Evolutionary conservation across 2,329 filamentous ascomycete genomes (phyloP), one percentile per base, ranked within the genome.

Genomic region (Paraphoma chrysanthemicola): DNA sequence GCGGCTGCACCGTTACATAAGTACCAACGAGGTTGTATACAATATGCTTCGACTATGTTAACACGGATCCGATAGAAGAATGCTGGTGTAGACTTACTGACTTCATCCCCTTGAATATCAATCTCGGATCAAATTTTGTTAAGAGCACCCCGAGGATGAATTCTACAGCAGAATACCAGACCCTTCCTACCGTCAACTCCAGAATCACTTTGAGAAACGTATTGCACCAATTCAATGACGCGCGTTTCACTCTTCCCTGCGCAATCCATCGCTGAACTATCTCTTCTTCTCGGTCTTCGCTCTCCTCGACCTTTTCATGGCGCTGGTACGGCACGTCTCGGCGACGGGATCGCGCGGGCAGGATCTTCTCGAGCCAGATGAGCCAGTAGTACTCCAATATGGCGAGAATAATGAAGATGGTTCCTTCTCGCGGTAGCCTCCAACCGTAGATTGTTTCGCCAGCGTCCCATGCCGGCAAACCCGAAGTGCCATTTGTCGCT

Each of bases 251-350:
- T 48, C 54, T 48, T 1, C 60, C 60, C 33, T 63, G 57, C 39
- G 60, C 60, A 41, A 63, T 59, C 62, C 58, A 62, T 42, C 57
- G 63, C 52, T 63, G 56, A 6, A 64, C 62, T 1, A 64, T 51
- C 23, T 59, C 60, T 54, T 64, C 62, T 31, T 64, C 59, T 11
- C 61, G 52, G 45, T 55, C 53, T 39, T 64, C 60, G 39, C 30
- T 50, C 16, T 57, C 52, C 23, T 59, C 60, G 1, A 50, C 11
- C 11, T 54, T 48, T 38, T 52, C 55, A 17, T 57, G 46, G 6
- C n/a, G 42, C n/a, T 52, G 18, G 5, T 38, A 42, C 1, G 30
- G 23, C 9, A 46, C 41, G 4, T 55, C 41, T 23, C 18, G 51
- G 6, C 38, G 29, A 39, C 54, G 46, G 5, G 45, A 30, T 29